phyloP scores from a whole-genome alignment of 2,329 filamentous ascomycete species.

The Penicillium verrucosum region DNA sequence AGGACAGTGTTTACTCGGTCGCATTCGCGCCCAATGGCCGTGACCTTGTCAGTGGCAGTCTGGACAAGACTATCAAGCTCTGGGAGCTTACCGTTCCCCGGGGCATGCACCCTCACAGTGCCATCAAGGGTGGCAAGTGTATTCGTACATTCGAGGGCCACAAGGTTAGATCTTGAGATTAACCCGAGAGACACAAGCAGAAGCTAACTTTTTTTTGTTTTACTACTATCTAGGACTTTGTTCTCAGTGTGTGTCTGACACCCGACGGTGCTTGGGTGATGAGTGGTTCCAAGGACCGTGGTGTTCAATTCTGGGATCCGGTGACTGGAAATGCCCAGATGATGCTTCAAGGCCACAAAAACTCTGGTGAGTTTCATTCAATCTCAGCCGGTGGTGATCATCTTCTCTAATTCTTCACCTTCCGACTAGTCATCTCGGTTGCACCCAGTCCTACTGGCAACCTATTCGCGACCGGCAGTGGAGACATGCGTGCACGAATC shows the following conservation, averaged over 20 bases:
- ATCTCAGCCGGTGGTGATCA: too few species aligned
- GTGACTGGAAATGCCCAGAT: slow-evolving; percentile 89
- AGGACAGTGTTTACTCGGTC: slow-evolving; percentile 94
- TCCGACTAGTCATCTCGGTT: slow-evolving; percentile 76
- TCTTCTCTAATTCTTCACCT: slow-evolving; percentile 5
- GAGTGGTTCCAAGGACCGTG: slow-evolving; percentile 93
- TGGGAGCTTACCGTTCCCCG: slow-evolving; percentile 83
- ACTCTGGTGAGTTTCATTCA: slow-evolving; percentile 61
- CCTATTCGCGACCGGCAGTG: slow-evolving; percentile 92
- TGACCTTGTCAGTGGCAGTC: slow-evolving; percentile 86
- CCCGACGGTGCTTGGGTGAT: slow-evolving; percentile 95
- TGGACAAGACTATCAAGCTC: slow-evolving; percentile 99
- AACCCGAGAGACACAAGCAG: not conserved
- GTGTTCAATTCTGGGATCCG: slow-evolving; percentile 98
- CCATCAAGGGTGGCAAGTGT: slow-evolving; percentile 82
- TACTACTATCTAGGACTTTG: slow-evolving; percentile 69
- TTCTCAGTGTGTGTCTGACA: slow-evolving; percentile 90
- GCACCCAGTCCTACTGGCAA: slow-evolving; percentile 85
- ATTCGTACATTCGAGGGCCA: slow-evolving; percentile 97
- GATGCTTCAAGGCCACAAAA: slow-evolving; percentile 98
- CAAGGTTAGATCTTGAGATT: slow-evolving; percentile 58
- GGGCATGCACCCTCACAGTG: slow-evolving; percentile 61
- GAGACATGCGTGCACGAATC: slow-evolving; percentile 95
- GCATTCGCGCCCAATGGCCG: slow-evolving; percentile 92
- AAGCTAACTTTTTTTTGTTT: not conserved